Evolutionary conservation across 2,329 filamentous ascomycete genomes (phyloP).

Genomic region (Paraphaeosphaeria minitans): DNA sequence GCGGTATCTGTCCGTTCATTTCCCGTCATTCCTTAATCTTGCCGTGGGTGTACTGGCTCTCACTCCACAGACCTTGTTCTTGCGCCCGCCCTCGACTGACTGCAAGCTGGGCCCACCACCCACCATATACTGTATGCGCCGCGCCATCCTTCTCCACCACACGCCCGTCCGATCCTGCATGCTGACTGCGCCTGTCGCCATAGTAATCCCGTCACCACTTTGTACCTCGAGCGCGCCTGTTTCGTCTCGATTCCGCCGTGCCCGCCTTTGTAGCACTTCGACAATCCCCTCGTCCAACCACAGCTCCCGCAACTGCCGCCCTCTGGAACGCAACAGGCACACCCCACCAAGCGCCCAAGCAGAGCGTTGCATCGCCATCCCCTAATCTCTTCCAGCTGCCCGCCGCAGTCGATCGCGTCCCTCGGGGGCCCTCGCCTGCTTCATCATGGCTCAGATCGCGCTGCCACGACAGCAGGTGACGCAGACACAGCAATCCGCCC

Average conservation of each 20-base stretch:
- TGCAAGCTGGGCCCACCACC: background rate
- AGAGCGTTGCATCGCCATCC: conserved; percentile 29
- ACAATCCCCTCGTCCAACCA: conserved; percentile 31
- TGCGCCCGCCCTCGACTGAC: conserved; percentile 9
- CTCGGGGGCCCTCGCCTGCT: conserved; percentile 27
- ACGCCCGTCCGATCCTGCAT: conserved; percentile 27
- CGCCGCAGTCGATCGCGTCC: conserved; percentile 29
- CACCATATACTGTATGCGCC: conserved; percentile 34
- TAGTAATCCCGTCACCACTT: conserved; percentile 40
- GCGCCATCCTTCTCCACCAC: background rate
- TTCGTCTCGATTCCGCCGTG: conserved; percentile 45
- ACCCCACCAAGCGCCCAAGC: conserved; percentile 28
- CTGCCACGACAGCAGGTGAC: conserved; percentile 49
- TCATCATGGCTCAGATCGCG: conserved; percentile 45
- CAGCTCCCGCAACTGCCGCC: conserved; percentile 22
- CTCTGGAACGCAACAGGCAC: conserved; percentile 28
- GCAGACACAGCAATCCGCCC: conserved; percentile 41
- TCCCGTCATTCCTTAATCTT: conserved; percentile 45
- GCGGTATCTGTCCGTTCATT: conserved; percentile 47
- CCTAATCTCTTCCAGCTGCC: conserved; percentile 36
- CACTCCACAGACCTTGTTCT: conserved; percentile 26
- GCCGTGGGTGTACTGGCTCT: conserved; percentile 44
- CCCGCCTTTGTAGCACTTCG: conserved; percentile 36
- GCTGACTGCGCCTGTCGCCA: conserved; percentile 35
- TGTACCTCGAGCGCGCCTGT: conserved; percentile 47